A percentile compares a stretch with the other conserved stretches of the same genome.
Conservation (phyloP, 2,329 filamentous ascomycete genomes). For the Berkeleyomyces rouxiae region DNA sequence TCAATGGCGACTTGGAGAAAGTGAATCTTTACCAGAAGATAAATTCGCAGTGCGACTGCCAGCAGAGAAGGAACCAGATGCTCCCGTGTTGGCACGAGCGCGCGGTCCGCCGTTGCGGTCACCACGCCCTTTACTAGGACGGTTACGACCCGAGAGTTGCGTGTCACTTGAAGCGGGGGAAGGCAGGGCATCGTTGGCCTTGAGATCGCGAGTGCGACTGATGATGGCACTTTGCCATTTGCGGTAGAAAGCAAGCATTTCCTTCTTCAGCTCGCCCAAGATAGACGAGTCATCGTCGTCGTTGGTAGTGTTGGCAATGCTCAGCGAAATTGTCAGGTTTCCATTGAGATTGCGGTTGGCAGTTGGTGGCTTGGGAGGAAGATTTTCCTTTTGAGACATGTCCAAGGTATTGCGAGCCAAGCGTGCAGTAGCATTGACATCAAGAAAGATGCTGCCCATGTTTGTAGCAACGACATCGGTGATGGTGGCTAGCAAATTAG, state of each 20-base stretch:
- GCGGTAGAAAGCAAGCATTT: conserved; percentile 54
- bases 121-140: conserved; percentile 18
- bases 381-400: conserved; percentile 11
- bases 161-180: background rate
- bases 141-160: conserved; percentile 20
- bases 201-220: conserved; percentile 51
- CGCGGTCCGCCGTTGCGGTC: conserved; percentile 14
- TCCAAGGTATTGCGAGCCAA: background rate
- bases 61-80: background rate
- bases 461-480: conserved; percentile 39
- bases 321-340: background rate
- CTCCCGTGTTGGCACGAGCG: conserved; percentile 15
- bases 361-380: conserved; percentile 3
- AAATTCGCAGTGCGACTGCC: conserved; percentile 7
- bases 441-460: conserved; percentile 32
- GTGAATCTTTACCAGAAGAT: conserved; percentile 1
- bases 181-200: conserved; percentile 3
- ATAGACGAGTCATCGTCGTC: conserved; percentile 24
- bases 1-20: background rate
- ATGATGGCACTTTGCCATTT: conserved; percentile 64
- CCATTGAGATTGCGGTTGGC: conserved; percentile 15
- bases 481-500: conserved; percentile 33
- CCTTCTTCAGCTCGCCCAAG: conserved; percentile 50
- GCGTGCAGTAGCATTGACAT: background rate
- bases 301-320: conserved; percentile 14